phyloP scores from a whole-genome alignment of 352 stramenopile genomes.

The Saprolegnia diclina region DNA sequence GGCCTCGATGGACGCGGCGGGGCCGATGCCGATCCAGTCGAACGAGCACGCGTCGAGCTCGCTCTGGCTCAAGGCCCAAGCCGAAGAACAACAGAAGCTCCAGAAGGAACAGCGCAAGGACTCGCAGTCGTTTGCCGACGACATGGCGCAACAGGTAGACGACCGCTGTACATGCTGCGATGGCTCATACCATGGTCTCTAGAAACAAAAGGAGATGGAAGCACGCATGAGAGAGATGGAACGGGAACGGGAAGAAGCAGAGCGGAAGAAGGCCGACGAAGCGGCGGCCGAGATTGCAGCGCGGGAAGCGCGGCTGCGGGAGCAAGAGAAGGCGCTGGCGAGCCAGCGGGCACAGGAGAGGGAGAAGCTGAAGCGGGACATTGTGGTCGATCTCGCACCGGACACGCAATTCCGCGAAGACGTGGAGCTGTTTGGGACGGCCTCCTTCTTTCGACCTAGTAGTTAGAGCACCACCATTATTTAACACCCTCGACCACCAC shows the following conservation, averaged over 20 bases:
- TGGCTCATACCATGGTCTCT: not conserved
- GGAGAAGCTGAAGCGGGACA: slow-evolving; percentile 58
- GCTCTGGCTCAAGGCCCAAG: slow-evolving; percentile 73
- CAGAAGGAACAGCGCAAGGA: slow-evolving; percentile 84
- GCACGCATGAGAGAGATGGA: slow-evolving; percentile 62
- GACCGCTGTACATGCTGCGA: slow-evolving; percentile 20
- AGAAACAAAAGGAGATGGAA: slow-evolving; percentile 40
- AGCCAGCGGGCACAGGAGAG: slow-evolving; percentile 50
- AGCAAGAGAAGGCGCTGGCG: slow-evolving; percentile 53
- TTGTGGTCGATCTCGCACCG: slow-evolving; percentile 57
- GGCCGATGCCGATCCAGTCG: slow-evolving; percentile 45
- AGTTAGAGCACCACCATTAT: slow-evolving; percentile 14
- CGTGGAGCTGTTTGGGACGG: slow-evolving; percentile 81
- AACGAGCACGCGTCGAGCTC: slow-evolving; percentile 71
- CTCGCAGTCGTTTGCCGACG: slow-evolving; percentile 51
- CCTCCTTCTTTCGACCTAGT: slow-evolving; percentile 70
- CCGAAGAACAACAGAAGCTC: slow-evolving; percentile 84
- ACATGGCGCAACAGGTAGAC: slow-evolving; percentile 58
- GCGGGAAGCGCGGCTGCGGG: slow-evolving; percentile 46
- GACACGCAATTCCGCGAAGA: slow-evolving; percentile 63
- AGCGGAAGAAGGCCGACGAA: slow-evolving; percentile 56
- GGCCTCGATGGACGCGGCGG: slow-evolving; percentile 54
- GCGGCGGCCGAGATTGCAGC: slow-evolving; percentile 42
- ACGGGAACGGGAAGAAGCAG: slow-evolving; percentile 56
- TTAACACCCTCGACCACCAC: not conserved